These are phyloP conservation scores for Rhynchosporium graminicola DNA, from an alignment of 2,329 filamentous ascomycete genomes.

Conservation along the genomic window DNA sequence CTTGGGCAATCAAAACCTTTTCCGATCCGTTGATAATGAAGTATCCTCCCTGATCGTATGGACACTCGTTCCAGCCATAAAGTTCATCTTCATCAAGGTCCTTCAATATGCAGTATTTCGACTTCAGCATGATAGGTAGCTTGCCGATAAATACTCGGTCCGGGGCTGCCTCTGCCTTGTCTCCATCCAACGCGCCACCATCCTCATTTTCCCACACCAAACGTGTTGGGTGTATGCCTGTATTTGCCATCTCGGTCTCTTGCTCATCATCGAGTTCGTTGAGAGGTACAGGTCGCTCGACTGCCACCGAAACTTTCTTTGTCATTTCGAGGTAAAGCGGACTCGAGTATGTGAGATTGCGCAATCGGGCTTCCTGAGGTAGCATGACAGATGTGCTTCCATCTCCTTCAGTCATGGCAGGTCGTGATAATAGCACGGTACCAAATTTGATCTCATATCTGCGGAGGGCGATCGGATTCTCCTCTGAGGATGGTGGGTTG, in stretches of 20 bases:
- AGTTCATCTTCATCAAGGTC: conserved; percentile 82
- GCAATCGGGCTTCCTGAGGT: conserved; percentile 91
- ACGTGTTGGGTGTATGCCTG: conserved; percentile 58
- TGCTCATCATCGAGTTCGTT: conserved; percentile 70
- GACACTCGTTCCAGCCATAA: conserved; percentile 92
- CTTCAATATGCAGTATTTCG: conserved; percentile 88
- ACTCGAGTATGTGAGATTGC: conserved; percentile 93
- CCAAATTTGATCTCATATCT: conserved; percentile 96
- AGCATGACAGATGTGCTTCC: conserved; percentile 82
- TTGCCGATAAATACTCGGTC: conserved; percentile 84
- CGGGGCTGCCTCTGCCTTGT: conserved; percentile 51
- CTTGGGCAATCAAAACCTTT: conserved; percentile 97
- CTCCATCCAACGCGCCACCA: conserved; percentile 42
- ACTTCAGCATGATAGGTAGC: conserved; percentile 97
- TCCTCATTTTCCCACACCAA: conserved; percentile 61
- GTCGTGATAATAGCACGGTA: conserved; percentile 82
- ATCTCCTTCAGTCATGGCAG: conserved; percentile 90
- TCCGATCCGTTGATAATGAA: conserved; percentile 99
- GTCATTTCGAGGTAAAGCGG: conserved; percentile 88
- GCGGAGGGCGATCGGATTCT: conserved; percentile 79
- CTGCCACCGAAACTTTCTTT: conserved; percentile 80
- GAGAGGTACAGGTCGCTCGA: conserved; percentile 68
- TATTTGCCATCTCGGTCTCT: conserved; percentile 54
- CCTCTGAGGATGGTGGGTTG: conserved; percentile 72
- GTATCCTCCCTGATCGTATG: conserved; percentile 97